phyloP scores from a whole-genome alignment of 1,139 yeast genomes.

The Geotrichum candidum region DNA sequence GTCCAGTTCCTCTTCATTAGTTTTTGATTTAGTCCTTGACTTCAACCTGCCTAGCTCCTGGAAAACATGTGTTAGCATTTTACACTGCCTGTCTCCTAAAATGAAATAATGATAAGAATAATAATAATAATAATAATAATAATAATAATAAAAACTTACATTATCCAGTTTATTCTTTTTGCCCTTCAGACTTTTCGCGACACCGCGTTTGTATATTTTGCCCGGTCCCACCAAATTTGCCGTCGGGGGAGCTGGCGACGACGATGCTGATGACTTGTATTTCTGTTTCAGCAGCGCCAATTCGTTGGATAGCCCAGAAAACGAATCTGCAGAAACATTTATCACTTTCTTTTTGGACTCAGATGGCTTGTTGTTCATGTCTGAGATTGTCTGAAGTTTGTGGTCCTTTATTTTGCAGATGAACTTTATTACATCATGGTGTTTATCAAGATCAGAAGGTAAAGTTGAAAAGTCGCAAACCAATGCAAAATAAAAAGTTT shows the following conservation, averaged over 20 bases:
- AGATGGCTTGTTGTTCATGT: neutral
- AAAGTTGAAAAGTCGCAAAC: neutral
- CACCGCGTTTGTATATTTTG: conserved; percentile 6
- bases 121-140: neutral
- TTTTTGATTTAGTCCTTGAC: neutral
- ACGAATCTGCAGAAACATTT: conserved; percentile 22
- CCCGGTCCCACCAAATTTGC: conserved; percentile 7
- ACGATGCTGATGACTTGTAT: conserved; percentile 14
- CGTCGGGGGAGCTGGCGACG: conserved; percentile 22
- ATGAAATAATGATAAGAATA: neutral
- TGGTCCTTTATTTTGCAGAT: neutral
- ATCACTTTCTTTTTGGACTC: conserved; percentile 8
- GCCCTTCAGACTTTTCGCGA: conserved; percentile 3
- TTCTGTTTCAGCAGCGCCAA: conserved; percentile 23
- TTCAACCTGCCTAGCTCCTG: conserved; percentile 7
- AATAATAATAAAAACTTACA: neutral
- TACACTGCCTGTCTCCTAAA: neutral
- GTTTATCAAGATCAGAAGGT: neutral
- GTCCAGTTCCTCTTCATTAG: neutral
- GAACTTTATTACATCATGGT: neutral
- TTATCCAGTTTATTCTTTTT: conserved; percentile 18
- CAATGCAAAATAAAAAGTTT: neutral
- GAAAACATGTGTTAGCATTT: neutral
- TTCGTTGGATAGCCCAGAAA: conserved; percentile 24
- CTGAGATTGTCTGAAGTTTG: neutral